These are phyloP conservation scores for Nadsonia commutata DNA, from an alignment of 1,139 yeast genomes.

Conservation along the genomic window DNA sequence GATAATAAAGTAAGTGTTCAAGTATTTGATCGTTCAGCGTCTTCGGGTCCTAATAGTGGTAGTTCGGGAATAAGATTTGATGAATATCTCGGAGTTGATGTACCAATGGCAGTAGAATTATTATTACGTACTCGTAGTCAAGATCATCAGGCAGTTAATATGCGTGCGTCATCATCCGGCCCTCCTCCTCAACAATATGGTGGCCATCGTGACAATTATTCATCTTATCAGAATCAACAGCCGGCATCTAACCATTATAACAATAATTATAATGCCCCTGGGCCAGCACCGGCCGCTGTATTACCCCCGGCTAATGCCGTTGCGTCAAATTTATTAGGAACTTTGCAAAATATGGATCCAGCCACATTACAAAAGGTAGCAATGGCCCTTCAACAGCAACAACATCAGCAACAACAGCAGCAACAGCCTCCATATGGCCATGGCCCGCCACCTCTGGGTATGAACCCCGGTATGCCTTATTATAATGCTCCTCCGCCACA, in stretches of 20 bases:
- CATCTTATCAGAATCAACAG: background rate
- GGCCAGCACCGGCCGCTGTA: slow-evolving; percentile 1
- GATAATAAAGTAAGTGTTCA: slow-evolving; percentile 47
- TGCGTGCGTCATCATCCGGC: slow-evolving; percentile 5
- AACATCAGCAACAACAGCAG: slow-evolving; percentile 12
- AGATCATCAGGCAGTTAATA: slow-evolving; percentile 4
- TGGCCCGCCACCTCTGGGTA: slow-evolving; percentile 1
- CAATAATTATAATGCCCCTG: background rate
- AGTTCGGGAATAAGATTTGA: slow-evolving; percentile 66
- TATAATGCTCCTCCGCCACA: background rate
- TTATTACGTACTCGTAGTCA: slow-evolving; percentile 18
- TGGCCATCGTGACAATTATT: slow-evolving; percentile 12
- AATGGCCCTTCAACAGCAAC: slow-evolving; percentile 19
- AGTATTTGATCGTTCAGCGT: slow-evolving; percentile 43
- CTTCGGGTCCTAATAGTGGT: slow-evolving; percentile 17
- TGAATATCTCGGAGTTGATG: slow-evolving; percentile 57
- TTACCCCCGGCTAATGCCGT: slow-evolving; percentile 2
- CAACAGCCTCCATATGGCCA: slow-evolving; percentile 11
- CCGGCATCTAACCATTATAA: background rate
- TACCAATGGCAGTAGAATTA: slow-evolving; percentile 48
- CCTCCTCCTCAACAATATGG: slow-evolving; percentile 12
- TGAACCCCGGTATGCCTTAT: slow-evolving; percentile 5
- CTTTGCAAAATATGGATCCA: slow-evolving; percentile 21
- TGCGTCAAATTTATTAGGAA: slow-evolving; percentile 14
- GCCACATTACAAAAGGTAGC: slow-evolving; percentile 18